These are phyloP conservation scores for Calocybe indica DNA, from an alignment of 768 basidiomycete species.

Conservation along the genomic window DNA sequence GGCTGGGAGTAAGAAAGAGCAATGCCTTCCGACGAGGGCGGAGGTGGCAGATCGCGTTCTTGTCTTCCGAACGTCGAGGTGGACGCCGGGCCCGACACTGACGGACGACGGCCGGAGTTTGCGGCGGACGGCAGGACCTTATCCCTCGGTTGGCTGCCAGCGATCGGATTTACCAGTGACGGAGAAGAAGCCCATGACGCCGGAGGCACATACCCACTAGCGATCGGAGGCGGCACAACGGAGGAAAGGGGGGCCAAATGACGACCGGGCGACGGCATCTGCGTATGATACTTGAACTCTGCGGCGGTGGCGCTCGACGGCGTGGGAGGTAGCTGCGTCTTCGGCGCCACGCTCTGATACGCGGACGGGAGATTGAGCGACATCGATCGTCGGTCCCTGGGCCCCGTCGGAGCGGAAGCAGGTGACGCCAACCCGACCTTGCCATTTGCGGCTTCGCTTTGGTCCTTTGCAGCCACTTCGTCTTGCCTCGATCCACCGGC, in stretches of 20 bases:
- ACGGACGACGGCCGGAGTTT: too few species aligned
- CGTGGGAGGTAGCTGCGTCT: constrained; percentile 16
- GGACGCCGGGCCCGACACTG: too few species aligned
- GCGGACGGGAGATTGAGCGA: constrained; percentile 47
- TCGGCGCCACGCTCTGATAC: constrained; percentile 12
- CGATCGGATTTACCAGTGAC: too few species aligned
- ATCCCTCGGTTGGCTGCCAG: too few species aligned
- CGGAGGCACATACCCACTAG: too few species aligned
- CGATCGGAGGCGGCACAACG: too few species aligned
- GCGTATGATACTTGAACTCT: constrained; percentile 25
- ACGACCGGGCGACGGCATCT: constrained; percentile 29
- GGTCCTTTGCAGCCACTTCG: neutral
- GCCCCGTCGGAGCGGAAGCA: constrained; percentile 38
- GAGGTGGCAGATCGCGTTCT: too few species aligned
- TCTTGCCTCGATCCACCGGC: constrained; percentile 2
- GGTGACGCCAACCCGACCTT: constrained; percentile 21
- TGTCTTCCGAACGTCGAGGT: too few species aligned
- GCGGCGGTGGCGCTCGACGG: constrained; percentile 22
- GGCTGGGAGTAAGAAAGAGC: too few species aligned
- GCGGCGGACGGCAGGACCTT: too few species aligned
- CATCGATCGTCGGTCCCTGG: constrained; percentile 56
- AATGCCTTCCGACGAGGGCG: too few species aligned
- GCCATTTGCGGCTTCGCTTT: neutral
- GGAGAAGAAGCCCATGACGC: too few species aligned
- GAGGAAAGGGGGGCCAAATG: constrained; percentile 11